These are phyloP conservation scores for Spergularia marina DNA, from an alignment of 148 eudicot species.

Conservation along the genomic window DNA sequence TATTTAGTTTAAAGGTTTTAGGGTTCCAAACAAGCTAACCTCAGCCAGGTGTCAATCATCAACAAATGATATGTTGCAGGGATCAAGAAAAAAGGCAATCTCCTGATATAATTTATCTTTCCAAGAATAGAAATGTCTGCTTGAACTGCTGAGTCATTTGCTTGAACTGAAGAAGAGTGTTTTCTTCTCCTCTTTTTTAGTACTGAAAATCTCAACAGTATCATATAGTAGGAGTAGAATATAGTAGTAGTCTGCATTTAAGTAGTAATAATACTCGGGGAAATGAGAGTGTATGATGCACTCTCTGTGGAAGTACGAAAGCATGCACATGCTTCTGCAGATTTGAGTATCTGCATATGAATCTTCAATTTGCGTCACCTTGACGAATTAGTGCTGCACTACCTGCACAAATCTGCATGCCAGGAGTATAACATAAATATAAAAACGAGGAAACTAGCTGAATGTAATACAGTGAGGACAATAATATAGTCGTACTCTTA, in stretches of 20 bases:
- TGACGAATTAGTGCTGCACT: background rate
- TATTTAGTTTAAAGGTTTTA: background rate
- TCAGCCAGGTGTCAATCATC: constrained; percentile 35
- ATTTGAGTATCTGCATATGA: background rate
- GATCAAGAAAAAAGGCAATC: constrained; percentile 9
- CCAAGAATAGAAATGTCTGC: constrained; percentile 38
- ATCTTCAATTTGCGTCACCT: background rate
- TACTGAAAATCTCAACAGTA: constrained; percentile 35
- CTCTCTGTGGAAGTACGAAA: constrained; percentile 19
- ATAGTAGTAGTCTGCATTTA: background rate
- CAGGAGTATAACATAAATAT: too few relatives aligned
- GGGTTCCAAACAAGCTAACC: constrained; percentile 20
- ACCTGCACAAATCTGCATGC: constrained; percentile 1
- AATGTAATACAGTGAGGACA: too few relatives aligned
- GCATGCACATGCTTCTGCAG: constrained; percentile 25
- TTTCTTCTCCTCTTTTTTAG: background rate
- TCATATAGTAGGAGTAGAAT: background rate
- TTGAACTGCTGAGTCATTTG: constrained; percentile 1
- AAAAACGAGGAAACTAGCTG: too few relatives aligned
- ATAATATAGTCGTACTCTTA: too few relatives aligned
- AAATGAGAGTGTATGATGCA: constrained; percentile 15
- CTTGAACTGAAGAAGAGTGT: background rate
- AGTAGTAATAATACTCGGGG: constrained; percentile 3
- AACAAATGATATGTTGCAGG: constrained; percentile 27
- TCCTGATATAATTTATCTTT: constrained; percentile 18